Base-by-base conservation (phyloP, 352 stramenopile species). In the Phytophthora kernoviae region DNA sequence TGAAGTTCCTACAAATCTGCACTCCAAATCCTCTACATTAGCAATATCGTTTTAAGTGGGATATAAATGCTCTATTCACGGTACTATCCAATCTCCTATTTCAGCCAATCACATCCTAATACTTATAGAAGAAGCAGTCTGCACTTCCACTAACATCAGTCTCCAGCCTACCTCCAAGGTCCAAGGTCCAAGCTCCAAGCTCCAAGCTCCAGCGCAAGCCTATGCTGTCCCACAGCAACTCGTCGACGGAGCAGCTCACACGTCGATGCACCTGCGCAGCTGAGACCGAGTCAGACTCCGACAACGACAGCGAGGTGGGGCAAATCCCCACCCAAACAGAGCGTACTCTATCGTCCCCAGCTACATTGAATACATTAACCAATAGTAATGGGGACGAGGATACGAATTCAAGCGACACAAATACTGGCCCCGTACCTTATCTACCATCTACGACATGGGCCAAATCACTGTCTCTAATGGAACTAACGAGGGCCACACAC, bases 231-330 rank as follows among this genome's bases (percentile, higher is more conserved):
- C 36, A 40, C 48, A 45, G 40, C 39, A 24, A 34, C 15, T 7
- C 45, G 21, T 49, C 27, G 34, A 55, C 58, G 43, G 43, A 27
- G 36, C 67, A 64, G 30, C 53, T 75, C 36, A 68, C 72, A 47
- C 77, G 77, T 26, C 81, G 84, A 65, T 92, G 83, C 70, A 90
- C 83, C 46, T 92, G 83, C 60, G 61, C 73, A 9, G 73, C 78
- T 20, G 83, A 92, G 54, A 90, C 78, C 24, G 80, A 89, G 52
- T 88, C 74, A 4, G 83, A 92, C 59, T 90, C 83, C 37, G 82
- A 91, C 46, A 78, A 68, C 21, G 82, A 91, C 22, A 75, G 65
- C 41, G 68, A 76, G 14, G 45, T 17, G 26, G 14, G 33, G 24
- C 14, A 42, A 46, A 42, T 37, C 44, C n/a, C n/a, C n/a, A n/a